Evolutionary conservation across 148 eudicot species (phyloP), one percentile per base, ranked within the genome.

Genomic region (Silene latifolia): DNA sequence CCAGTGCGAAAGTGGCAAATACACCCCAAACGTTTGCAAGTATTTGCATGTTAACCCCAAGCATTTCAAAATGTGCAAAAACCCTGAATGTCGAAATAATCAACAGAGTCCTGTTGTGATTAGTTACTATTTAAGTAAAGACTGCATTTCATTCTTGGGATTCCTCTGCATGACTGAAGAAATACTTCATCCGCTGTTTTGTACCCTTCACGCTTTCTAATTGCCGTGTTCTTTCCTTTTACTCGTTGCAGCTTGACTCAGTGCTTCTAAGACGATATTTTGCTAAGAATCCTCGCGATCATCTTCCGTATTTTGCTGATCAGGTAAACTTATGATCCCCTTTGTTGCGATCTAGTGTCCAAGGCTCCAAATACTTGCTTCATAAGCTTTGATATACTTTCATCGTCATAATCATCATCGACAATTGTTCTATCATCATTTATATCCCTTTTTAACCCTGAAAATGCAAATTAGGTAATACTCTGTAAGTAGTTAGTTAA

Each of bases 261-360:
- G 82, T 78, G 81, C 85, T 93, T 83, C 74, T 91, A 76, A 85
- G 82, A 83, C 86, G 81, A 74, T 93, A 78, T 76, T 93, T 93
- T 59, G 80, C 66, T 15, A 69, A 88, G 42, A 86, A 93, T 82
- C 89, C 92, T 73, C 87, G 76, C 54, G 89, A 86, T 18, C 71
- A 87, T 80, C 92, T 91, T 72, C 98, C 97, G 1, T 87, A 86
- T 76, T 93, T 84, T 82, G 86, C 90, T 69, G 89, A 93, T 73
- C 84, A 91, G 94, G 98, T 93, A 83, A 44, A 7, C n/a, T 13
- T 35, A 13, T 21, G 59, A 24, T 4, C 29, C 11, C 11, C 27
- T 42, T 13, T 53, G 10, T 51, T 60, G 27, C n/a, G 63, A 21
- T n/a, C 5, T 21, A 19, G 24, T 1, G 8, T 60, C 14, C 35